Base-by-base conservation (phyloP, 495 filamentous ascomycete genomes). In the Pyrenopolyporus hunteri region DNA sequence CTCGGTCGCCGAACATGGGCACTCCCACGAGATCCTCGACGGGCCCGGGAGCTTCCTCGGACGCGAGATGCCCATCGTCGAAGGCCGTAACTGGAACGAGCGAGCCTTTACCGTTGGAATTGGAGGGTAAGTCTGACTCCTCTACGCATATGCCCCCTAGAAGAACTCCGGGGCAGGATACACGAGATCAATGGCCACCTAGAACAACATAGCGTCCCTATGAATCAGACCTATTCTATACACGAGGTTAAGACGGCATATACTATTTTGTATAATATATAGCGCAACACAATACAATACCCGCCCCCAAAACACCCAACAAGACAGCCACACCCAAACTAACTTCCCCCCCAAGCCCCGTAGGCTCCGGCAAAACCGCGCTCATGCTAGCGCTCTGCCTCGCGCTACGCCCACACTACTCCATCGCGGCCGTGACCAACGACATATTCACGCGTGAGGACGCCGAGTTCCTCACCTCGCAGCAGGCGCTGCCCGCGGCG, bases 391-490 rank as follows among this genome's bases (percentile, higher is more conserved):
- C 89, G 22, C 85, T 97, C 62, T 96, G 91, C 75, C 87, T 81
- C 25, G 86, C 87, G 23, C 84, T 98, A 2, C 87, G 94, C 26
- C 76, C 85, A 42, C 70, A 82, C 20, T 90, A 91, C 80, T 91
- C 87, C 67, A 87, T 98, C 64, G 94, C 94, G 3, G 94, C 93
- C 32, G 93, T 98, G 2, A 98, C 94, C 23, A 98, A 98, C 80
- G 94, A 98, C 79, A 98, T 98, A 82, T 98, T 98, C 83, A 98
- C 94, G 20, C 89, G 89, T 57, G 94, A 98, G 79, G 94, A 98
- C 77, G 90, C 91, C 76, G 94, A 98, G 70, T 98, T 98, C 82
- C 89, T 98, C 0, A 93, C 90, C 50, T 85, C 86, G 36, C 82
- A 97, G 82, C 75, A 81, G 57, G 94, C 94, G 22, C 89, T 98